phyloP scores from a whole-genome alignment of 2,329 filamentous ascomycete genomes.

The Lojkania enalia region DNA sequence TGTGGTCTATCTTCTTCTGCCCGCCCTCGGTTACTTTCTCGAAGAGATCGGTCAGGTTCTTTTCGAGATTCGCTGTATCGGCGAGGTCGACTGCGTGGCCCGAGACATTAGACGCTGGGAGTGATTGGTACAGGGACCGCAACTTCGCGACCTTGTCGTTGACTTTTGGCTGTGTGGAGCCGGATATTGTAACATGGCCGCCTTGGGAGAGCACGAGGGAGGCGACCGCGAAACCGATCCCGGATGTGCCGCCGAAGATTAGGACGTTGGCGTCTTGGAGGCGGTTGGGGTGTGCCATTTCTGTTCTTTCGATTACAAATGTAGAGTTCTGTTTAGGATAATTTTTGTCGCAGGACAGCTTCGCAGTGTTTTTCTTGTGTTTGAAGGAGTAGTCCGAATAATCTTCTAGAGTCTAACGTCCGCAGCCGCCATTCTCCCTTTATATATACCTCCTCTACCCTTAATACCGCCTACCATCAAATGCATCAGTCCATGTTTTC shows the following conservation, averaged over 20 bases:
- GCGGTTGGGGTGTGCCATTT: constrained; percentile 50
- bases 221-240: constrained; percentile 66
- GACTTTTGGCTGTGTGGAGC: constrained; percentile 58
- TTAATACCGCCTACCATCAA: neutral
- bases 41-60: constrained; percentile 29
- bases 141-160: constrained; percentile 54
- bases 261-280: constrained; percentile 56
- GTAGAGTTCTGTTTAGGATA: neutral
- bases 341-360: too few species aligned
- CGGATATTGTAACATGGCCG: constrained; percentile 61
- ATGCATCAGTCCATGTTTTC: neutral
- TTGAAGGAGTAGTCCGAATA: neutral
- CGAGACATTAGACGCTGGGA: constrained; percentile 18
- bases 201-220: constrained; percentile 60
- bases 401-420: neutral
- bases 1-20: constrained; percentile 36
- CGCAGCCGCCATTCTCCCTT: neutral
- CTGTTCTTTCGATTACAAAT: neutral
- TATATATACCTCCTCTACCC: neutral
- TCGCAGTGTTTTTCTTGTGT: too few species aligned
- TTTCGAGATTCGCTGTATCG: constrained; percentile 31
- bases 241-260: constrained; percentile 66
- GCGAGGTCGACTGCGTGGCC: constrained; percentile 35
- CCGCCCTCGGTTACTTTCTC: constrained; percentile 32
- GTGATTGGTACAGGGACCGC: constrained; percentile 44